Conservation (phyloP, 805 yeast species). For the Blastobotrys attinorum region DNA sequence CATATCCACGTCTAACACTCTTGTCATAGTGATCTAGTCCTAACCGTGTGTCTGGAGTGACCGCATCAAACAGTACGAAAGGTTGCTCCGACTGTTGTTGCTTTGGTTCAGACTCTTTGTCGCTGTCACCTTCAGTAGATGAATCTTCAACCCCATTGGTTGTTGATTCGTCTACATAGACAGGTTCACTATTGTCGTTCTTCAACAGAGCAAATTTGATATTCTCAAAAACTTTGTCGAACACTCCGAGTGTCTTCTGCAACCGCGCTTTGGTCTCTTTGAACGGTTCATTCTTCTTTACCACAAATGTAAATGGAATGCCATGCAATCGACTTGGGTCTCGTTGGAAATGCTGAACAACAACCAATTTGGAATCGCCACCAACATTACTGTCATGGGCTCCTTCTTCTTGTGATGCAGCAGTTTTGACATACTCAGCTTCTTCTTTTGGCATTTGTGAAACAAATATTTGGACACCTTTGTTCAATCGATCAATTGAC, state of each 20-base stretch:
- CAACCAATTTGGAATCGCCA: constrained; percentile 42
- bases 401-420: constrained; percentile 20
- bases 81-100: too few relatives aligned
- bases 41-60: constrained; percentile 43
- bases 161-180: constrained; percentile 9
- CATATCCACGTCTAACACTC: constrained; percentile 45
- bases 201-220: constrained; percentile 55
- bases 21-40: constrained; percentile 89
- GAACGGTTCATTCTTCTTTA: constrained; percentile 60
- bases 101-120: constrained; percentile 36
- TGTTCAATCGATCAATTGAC: constrained; percentile 35
- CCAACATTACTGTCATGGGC: too few relatives aligned
- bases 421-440: constrained; percentile 19
- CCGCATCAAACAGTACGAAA: constrained; percentile 46
- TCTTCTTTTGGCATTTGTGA: constrained; percentile 39
- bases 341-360: constrained; percentile 72
- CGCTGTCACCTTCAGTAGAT: constrained; percentile 24
- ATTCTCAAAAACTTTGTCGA: constrained; percentile 72
- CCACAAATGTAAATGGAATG: constrained; percentile 73
- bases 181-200: constrained; percentile 26
- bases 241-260: constrained; percentile 62
- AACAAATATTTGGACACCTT: constrained; percentile 36
- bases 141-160: constrained; percentile 5
- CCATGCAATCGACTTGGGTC: constrained; percentile 64
- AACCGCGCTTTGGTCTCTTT: constrained; percentile 57